Base-by-base conservation (phyloP, 2,329 filamentous ascomycete species). In the Colletotrichum tabaci region DNA sequence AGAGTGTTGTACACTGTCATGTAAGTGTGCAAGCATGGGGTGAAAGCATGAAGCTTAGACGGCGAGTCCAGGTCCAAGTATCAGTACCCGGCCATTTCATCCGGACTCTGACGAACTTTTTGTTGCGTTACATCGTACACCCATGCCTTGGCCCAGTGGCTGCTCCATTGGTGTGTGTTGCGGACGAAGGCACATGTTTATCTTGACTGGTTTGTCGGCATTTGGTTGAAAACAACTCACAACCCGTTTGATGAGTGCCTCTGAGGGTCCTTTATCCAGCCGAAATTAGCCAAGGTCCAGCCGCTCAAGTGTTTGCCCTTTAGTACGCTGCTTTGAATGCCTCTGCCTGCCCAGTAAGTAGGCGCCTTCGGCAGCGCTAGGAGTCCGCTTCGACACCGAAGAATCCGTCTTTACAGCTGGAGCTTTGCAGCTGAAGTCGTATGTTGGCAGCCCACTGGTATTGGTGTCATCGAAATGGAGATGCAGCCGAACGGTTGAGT, bases 41-140 rank as follows among this genome's bases (percentile, higher is more conserved):
- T 46, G 68, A 63, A 67, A 62, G 52, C 16, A 46, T 47, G 35
- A 71, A 53, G 53, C 38, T 40, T 35, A 56, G 49, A 63, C 44
- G 63, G 50, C 26, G 40, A 40, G 62, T 38, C 16, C 21, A 21
- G 56, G 46, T 44, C n/a, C 44, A 63, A 35, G 68, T 71, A 68
- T 53, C 40, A 30, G 47, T 55, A 68, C 58, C 26, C 60, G 40
- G 30, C 4, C 12, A 35, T 26, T 16, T 60, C 68, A 18, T 71
- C 65, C 58, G 68, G 68, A 68, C 65, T 58, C 50, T 71, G 18
- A 18, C 46, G 5, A 38, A 38, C 9, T 38, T 38, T 38, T 38
- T 10, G 35, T 38, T 38, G 35, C 35, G 35, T 38, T 38, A 38
- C 26, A 30, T 30, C 4, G 23, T 49, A 23, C 40, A 47, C 26